phyloP scores from a whole-genome alignment of 2,329 filamentous ascomycete species.

The Colletotrichum filicis region DNA sequence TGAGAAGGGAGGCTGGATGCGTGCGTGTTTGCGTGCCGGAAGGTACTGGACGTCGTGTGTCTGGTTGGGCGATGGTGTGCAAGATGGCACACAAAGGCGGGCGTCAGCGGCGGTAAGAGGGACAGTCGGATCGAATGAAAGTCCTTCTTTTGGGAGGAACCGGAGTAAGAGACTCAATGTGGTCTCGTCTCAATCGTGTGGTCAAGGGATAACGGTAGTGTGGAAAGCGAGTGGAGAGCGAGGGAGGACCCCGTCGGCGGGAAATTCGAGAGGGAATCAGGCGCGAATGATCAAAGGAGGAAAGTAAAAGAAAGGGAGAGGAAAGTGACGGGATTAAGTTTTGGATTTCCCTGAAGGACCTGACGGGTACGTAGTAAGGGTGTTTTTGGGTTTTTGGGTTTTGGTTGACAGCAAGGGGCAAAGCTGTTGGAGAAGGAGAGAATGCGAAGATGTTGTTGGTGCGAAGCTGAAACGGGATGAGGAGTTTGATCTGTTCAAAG shows the following conservation, averaged over 20 bases:
- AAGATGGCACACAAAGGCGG: neutral
- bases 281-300: slow-evolving; percentile 10
- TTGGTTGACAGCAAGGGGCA: slow-evolving; percentile 18
- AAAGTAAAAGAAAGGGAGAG: slow-evolving; percentile 2
- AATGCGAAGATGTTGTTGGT: slow-evolving; percentile 39
- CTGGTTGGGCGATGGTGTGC: neutral
- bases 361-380: neutral
- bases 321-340: slow-evolving; percentile 13
- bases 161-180: neutral
- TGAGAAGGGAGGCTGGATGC: slow-evolving; percentile 6
- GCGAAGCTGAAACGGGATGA: slow-evolving; percentile 48
- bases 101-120: slow-evolving; percentile 14
- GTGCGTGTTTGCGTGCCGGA: neutral
- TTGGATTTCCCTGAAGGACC: slow-evolving; percentile 16
- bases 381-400: slow-evolving; percentile 12
- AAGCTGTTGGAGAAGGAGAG: slow-evolving; percentile 37
- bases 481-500: slow-evolving; percentile 47
- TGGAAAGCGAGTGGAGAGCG: slow-evolving; percentile 32
- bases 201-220: slow-evolving; percentile 20
- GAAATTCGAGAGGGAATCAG: slow-evolving; percentile 29
- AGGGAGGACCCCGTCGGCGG: slow-evolving; percentile 26
- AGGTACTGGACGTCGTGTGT: neutral
- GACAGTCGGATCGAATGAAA: slow-evolving; percentile 4
- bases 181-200: neutral
- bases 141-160: slow-evolving; percentile 11